These are phyloP conservation scores for Malus orientalis DNA, from an alignment of 306 rosid genomes.

Conservation along the genomic window DNA sequence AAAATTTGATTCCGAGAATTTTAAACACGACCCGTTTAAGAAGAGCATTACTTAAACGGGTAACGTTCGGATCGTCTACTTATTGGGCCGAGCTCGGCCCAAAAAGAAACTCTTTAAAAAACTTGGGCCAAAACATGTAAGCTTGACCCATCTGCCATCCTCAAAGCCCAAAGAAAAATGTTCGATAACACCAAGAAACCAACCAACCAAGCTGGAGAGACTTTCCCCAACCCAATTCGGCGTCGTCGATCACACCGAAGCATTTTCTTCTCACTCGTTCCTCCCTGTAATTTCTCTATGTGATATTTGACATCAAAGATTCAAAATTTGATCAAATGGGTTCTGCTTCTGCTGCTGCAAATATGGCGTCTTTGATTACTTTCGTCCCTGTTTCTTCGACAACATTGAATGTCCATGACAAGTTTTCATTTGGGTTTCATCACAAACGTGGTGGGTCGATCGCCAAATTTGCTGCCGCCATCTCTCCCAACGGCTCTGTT, in stretches of 20 bases:
- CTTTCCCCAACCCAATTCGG: background rate
- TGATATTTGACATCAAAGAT: background rate
- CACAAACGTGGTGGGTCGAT: slow-evolving; percentile 11
- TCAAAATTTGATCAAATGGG: slow-evolving; percentile 22
- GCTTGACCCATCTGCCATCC: background rate
- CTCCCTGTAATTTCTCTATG: background rate
- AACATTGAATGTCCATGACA: slow-evolving; percentile 1
- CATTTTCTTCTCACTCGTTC: background rate
- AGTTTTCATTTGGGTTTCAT: slow-evolving; percentile 11
- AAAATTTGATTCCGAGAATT: no score
- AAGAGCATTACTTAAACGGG: no score
- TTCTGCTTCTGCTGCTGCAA: slow-evolving; percentile 31
- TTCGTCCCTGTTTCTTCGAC: slow-evolving; percentile 19
- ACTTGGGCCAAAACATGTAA: background rate
- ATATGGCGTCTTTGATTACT: slow-evolving; percentile 32
- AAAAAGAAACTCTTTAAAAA: no score
- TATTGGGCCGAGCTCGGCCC: no score
- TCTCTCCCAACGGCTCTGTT: slow-evolving; percentile 46
- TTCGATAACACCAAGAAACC: background rate
- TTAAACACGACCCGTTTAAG: no score
- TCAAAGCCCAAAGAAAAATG: background rate
- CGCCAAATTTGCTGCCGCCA: slow-evolving; percentile 24
- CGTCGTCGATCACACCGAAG: background rate
- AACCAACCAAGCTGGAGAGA: background rate
- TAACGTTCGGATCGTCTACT: no score